Percentiles rank a stretch among this genome's conserved stretches.
These are phyloP conservation scores for Lactifluus subvellereus DNA, from an alignment of 768 basidiomycete species.

Conservation along the genomic window DNA sequence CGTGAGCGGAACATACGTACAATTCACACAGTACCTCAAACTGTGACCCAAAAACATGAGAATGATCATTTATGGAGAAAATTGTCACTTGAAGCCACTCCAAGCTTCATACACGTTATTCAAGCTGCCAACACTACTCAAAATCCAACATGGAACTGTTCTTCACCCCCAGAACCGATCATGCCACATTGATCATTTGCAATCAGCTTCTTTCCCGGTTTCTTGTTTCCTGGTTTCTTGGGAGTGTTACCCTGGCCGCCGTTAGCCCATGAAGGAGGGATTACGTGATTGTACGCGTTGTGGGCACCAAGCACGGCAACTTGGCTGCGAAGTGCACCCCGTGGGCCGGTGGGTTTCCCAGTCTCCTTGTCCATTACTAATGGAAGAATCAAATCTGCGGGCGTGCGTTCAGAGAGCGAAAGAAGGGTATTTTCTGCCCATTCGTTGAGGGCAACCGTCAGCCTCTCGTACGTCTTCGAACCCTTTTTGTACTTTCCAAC, in stretches of 20 bases:
- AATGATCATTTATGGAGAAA: not conserved
- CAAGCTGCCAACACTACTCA: not conserved
- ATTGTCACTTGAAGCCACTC: not conserved
- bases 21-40: not conserved
- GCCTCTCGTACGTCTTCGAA: not conserved
- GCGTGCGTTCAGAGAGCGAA: not conserved
- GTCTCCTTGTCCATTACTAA: constrained; percentile 1
- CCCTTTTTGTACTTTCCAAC: not conserved
- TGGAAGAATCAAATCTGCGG: not conserved
- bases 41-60: not conserved
- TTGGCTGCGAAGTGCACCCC: constrained; percentile 13
- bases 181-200: too few species aligned
- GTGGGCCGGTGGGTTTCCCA: not conserved
- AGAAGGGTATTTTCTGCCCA: constrained; percentile 6
- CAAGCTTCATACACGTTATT: too few species aligned
- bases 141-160: not conserved
- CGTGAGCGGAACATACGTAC: not conserved
- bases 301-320: not conserved
- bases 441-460: not conserved
- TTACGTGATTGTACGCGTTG: constrained; percentile 1
- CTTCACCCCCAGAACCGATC: not conserved
- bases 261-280: constrained; percentile 10
- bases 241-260: not conserved
- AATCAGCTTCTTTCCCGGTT: not conserved
- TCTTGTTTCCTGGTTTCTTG: not conserved